A percentile compares a stretch with the other conserved stretches of the same genome.
Evolutionary conservation across 2,329 filamentous ascomycete genomes (phyloP).

Genomic region (Arthroderma sp.): DNA sequence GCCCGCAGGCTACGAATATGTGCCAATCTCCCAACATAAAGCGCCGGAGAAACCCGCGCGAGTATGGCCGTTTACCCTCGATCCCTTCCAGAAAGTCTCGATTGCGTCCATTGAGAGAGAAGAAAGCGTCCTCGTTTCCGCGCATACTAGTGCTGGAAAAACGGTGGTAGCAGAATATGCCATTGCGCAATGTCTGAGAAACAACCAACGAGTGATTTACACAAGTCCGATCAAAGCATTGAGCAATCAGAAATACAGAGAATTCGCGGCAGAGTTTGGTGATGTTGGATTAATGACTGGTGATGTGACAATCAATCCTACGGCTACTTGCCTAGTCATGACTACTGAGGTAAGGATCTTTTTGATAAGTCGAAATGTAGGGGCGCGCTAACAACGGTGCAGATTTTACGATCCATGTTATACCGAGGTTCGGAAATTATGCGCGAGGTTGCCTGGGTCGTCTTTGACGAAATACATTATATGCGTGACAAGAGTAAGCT

Average conservation of each 20-base stretch:
- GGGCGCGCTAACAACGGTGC: background rate
- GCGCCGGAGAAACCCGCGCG: conserved; percentile 76
- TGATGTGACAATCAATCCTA: conserved; percentile 98
- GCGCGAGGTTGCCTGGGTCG: conserved; percentile 96
- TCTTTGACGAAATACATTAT: conserved; percentile 98
- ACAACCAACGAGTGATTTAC: conserved; percentile 97
- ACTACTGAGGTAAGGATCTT: conserved; percentile 60
- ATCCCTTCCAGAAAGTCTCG: conserved; percentile 93
- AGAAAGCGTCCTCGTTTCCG: conserved; percentile 92
- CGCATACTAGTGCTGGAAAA: conserved; percentile 94
- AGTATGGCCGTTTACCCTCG: conserved; percentile 77
- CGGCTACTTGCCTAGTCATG: conserved; percentile 96
- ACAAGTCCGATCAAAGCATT: conserved; percentile 98
- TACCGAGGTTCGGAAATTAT: conserved; percentile 98
- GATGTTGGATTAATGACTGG: conserved; percentile 98
- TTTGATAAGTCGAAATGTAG: background rate
- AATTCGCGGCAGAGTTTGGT: conserved; percentile 89
- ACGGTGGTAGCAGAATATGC: conserved; percentile 98
- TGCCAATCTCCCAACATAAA: conserved; percentile 90
- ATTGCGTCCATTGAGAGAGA: conserved; percentile 91
- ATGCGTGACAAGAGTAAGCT: conserved; percentile 67
- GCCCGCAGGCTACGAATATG: conserved; percentile 84
- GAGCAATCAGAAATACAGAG: conserved; percentile 97
- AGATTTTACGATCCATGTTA: conserved; percentile 94
- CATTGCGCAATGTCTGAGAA: conserved; percentile 91